Base-by-base conservation (phyloP, 805 yeast species). In the Metschnikowia cubensis region DNA sequence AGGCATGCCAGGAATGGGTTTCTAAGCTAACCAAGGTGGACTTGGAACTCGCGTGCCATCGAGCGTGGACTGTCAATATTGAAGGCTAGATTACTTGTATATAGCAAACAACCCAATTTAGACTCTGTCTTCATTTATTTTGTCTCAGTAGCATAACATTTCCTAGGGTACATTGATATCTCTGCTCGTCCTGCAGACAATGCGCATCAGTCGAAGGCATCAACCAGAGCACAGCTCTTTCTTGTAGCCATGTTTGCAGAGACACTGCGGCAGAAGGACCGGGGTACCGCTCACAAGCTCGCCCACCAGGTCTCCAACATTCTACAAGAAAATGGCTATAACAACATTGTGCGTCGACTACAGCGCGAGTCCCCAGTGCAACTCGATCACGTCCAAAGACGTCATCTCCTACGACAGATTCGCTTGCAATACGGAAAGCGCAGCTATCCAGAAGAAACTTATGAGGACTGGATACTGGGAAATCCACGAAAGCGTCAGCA, bases 1-100 rank as follows among this genome's bases (percentile, higher is more conserved):
- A 25, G 61, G 61, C 25, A 58, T 58, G 61, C 58, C 58, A 42
- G 64, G 64, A 40, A 68, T 68, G 73, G 74, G 66, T 45, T 63
- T 63, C 63, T 63, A 58, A 61, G 36, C 35, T 34, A n/a, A 35
- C 41, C 10, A 32, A 8, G 29, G 14, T 7, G 20, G 10, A n/a
- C 31, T 32, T 21, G 34, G 32, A 39, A 39, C 11, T n/a, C 2
- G 21, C 31, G 34, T 25, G 37, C 32, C 14, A 42, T n/a, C 6
- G 36, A 22, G 21, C n/a, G 20, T 4, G 37, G 31, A 33, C 37
- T 42, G 37, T 42, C 32, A 33, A 42, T 33, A 35, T 15, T 8
- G 17, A 34, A 42, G 20, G 48, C 21, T 32, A 25, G 35, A 44
- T 42, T 25, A 45, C 18, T 32, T 46, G 44, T 51, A 51, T 49